A percentile compares a stretch with the other conserved stretches of the same genome.
Conservation (phyloP, 2,329 filamentous ascomycete genomes). For the Fusarium mangiferae region DNA sequence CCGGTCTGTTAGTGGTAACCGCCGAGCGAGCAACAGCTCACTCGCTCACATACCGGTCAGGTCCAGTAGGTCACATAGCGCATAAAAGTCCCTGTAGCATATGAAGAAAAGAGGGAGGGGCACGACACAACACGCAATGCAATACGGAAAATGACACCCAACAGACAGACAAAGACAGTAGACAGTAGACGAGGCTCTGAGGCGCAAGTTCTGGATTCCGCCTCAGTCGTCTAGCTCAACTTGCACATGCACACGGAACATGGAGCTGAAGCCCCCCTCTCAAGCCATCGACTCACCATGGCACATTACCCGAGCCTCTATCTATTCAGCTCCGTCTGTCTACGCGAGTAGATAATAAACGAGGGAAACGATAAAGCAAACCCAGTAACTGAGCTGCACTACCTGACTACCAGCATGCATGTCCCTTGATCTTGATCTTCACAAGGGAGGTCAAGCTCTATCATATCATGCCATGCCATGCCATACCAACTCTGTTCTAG, state of each 20-base stretch:
- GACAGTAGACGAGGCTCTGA: conserved; percentile 9
- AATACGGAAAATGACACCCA: conserved; percentile 4
- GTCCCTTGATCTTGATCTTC: not conserved
- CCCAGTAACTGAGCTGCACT: not conserved
- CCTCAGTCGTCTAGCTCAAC: conserved; percentile 22
- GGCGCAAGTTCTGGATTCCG: conserved; percentile 20
- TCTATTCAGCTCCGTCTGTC: conserved; percentile 21
- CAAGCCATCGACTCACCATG: conserved; percentile 17
- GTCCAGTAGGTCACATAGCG: not conserved
- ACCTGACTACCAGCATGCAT: not conserved
- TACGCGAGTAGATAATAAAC: not conserved
- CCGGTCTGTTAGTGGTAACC: conserved; percentile 9
- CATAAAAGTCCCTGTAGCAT: not conserved
- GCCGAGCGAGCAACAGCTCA: not conserved
- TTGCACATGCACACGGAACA: conserved; percentile 16
- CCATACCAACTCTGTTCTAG: conserved; percentile 8
- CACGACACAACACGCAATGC: not conserved
- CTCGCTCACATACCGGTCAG: not conserved
- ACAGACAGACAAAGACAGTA: not conserved
- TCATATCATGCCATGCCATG: conserved; percentile 3
- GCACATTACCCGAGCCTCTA: not conserved
- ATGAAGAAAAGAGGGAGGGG: not conserved
- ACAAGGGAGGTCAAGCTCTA: not conserved
- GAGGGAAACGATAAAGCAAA: not conserved
- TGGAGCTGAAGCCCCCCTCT: conserved; percentile 26